These are phyloP conservation scores for Elongisporangium anandrum DNA, from an alignment of 352 stramenopile genomes.

Conservation along the genomic window DNA sequence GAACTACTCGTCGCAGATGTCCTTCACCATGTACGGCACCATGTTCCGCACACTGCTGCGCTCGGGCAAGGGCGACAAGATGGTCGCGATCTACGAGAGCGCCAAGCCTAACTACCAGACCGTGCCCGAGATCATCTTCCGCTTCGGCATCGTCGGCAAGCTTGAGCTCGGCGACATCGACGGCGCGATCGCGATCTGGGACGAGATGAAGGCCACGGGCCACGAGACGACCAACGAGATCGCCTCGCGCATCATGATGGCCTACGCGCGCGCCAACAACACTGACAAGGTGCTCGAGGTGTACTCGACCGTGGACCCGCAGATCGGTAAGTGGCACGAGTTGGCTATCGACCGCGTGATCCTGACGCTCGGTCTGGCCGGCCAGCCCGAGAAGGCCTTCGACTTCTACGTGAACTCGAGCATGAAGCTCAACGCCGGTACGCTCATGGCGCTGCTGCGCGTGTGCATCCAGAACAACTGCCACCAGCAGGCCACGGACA, in stretches of 20 bases:
- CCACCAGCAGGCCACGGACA: slow-evolving; percentile 60
- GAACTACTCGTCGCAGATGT: slow-evolving; percentile 39
- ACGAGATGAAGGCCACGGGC: slow-evolving; percentile 48
- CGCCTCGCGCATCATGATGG: slow-evolving; percentile 55
- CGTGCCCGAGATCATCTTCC: slow-evolving; percentile 67
- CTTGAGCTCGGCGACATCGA: slow-evolving; percentile 48
- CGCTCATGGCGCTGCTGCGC: slow-evolving; percentile 63
- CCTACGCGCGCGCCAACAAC: slow-evolving; percentile 34
- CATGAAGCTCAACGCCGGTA: slow-evolving; percentile 71
- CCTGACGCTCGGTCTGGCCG: slow-evolving; percentile 52
- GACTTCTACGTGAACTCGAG: slow-evolving; percentile 80
- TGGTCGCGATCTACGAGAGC: slow-evolving; percentile 45
- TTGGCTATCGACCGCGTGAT: slow-evolving; percentile 70
- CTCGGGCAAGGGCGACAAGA: slow-evolving; percentile 26
- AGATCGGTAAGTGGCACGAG: slow-evolving; percentile 63
- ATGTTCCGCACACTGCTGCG: slow-evolving; percentile 47
- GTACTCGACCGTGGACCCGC: slow-evolving; percentile 50
- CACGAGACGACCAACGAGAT: slow-evolving; percentile 68
- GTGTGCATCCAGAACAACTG: slow-evolving; percentile 71
- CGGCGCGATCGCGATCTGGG: slow-evolving; percentile 29
- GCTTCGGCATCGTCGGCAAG: slow-evolving; percentile 59
- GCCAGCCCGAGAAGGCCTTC: slow-evolving; percentile 57
- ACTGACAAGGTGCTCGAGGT: slow-evolving; percentile 47
- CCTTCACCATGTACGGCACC: slow-evolving; percentile 61
- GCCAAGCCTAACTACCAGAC: slow-evolving; percentile 33